Conservation (phyloP, 768 basidiomycete genomes). For the Naganishia friedmannii region DNA sequence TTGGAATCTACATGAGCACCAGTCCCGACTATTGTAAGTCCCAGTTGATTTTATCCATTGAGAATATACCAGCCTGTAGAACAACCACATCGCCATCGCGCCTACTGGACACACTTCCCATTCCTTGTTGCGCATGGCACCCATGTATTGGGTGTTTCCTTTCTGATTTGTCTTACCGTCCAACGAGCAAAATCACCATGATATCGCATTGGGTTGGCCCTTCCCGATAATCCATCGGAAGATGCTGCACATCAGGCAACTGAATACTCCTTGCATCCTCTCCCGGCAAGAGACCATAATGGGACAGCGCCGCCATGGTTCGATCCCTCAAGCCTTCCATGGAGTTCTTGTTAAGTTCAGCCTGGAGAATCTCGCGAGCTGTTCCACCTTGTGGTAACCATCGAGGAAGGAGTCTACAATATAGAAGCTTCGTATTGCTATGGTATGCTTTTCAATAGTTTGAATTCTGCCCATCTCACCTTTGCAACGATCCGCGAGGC, state of each 20-base stretch:
- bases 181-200: neutral
- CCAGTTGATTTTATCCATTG: neutral
- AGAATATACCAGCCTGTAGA: neutral
- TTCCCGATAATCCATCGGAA: neutral
- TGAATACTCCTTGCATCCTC: neutral
- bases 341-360: neutral
- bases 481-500: neutral
- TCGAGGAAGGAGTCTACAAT: conserved; percentile 6
- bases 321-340: conserved; percentile 4
- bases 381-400: neutral
- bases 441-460: neutral
- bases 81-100: neutral
- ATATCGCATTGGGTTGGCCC: conserved; percentile 3
- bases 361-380: neutral
- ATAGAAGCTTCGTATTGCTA: neutral
- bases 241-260: conserved; percentile 4
- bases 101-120: conserved; percentile 19
- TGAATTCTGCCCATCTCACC: neutral
- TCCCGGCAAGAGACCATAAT: neutral
- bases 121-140: neutral
- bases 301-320: neutral
- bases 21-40: neutral
- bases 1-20: neutral
- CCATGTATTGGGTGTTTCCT: conserved; percentile 7
- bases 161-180: conserved; percentile 8